Evolutionary conservation across 805 yeast genomes (phyloP).

Genomic region (Millerago galiae): DNA sequence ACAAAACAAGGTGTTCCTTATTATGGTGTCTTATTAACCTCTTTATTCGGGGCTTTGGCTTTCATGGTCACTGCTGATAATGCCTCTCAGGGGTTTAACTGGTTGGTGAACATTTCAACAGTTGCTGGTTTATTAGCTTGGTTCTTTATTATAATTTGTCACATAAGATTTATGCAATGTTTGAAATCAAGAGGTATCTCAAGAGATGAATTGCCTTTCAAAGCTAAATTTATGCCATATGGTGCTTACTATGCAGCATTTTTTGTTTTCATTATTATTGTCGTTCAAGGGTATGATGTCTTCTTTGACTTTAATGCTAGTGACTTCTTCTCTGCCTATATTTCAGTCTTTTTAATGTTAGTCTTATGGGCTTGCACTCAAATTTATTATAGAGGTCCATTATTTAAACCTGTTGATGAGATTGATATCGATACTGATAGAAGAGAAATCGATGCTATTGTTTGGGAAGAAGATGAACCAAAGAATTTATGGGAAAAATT

Average conservation of each 20-base stretch:
- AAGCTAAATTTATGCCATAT: constrained; percentile 62
- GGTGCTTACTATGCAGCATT: constrained; percentile 58
- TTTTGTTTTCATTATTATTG: constrained; percentile 47
- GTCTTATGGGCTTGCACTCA: constrained; percentile 53
- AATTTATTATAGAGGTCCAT: constrained; percentile 40
- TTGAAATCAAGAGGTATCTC: constrained; percentile 57
- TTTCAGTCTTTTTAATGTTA: constrained; percentile 59
- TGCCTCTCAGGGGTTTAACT: constrained; percentile 56
- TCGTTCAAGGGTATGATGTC: constrained; percentile 63
- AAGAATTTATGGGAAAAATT: constrained; percentile 50
- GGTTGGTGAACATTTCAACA: constrained; percentile 70
- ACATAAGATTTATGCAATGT: constrained; percentile 64
- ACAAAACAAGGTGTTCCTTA: constrained; percentile 58
- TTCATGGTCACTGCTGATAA: constrained; percentile 46
- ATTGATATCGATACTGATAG: constrained; percentile 24
- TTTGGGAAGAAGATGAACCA: constrained; percentile 50
- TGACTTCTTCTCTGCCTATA: constrained; percentile 65
- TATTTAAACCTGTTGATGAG: constrained; percentile 26
- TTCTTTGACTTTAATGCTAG: constrained; percentile 24
- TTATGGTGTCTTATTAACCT: constrained; percentile 48
- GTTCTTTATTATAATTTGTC: constrained; percentile 64
- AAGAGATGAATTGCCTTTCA: constrained; percentile 66
- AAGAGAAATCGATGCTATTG: constrained; percentile 30
- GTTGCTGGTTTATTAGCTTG: constrained; percentile 72
- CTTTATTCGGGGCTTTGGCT: constrained; percentile 58